Evolutionary conservation across 768 basidiomycete species (phyloP), one percentile per base, ranked within the genome.

Genomic region (Phanerochaete sordida): DNA sequence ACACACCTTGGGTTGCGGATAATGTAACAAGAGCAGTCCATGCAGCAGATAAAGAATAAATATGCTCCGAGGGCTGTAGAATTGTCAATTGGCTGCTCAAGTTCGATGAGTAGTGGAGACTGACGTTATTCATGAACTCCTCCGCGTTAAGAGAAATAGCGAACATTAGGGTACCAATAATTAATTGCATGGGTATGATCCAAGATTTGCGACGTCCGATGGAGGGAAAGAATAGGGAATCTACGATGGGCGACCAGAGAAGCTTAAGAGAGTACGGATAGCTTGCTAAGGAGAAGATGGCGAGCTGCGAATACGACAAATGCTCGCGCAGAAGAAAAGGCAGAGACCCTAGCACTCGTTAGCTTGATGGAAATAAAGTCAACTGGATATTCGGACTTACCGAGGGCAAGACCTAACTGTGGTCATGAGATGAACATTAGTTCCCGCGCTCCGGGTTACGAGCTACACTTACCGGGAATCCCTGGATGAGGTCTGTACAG

Each of bases 231-330:
- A 90, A 99, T 64, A 90, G 78, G 1, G 96, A 91, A 70, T 99
- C 97, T 57, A 99, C 93, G 62, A 99, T 89, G 54, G 97, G 97
- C 7, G 94, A 96, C 95, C 96, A 98, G 64, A 98, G 73, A 62
- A 99, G 74, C 76, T 99, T 99, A 68, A 99, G 84, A 23, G 94
- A 97, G 77, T 98, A 99, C 4, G 94, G 94, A 74, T 95, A 96
- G 68, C 87, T 90, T 50, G 93, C 88, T 27, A 99, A 79, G 44
- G 94, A 90, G 76, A 99, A 98, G 9, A 95, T 85, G 63, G 90
- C 96, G 59, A 99, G 83, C 75, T 98, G 94, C 35, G 95, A 96
- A 77, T 99, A 99, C 31, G 96, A 97, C 62, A 99, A 74, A 74
- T 96, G 91, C 69, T 97, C 88, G 75, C 91, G 90, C 56, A 98